Evolutionary conservation across 768 basidiomycete genomes (phyloP), one percentile per base, ranked within the genome.

Genomic region (Kwoniella sp.): DNA sequence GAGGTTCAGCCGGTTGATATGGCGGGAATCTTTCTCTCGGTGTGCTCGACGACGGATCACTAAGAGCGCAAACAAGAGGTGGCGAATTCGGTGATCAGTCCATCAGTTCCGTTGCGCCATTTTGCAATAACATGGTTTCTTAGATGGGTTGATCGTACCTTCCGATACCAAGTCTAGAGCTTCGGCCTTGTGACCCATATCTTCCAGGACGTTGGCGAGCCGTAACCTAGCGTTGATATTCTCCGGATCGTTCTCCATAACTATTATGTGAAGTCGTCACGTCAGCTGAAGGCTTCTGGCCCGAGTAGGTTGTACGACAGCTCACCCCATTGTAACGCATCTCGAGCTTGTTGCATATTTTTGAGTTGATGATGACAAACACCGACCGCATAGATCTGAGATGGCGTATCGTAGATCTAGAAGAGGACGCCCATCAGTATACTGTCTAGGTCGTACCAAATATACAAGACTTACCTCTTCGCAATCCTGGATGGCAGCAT

Each of bases 161-260:
- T 92, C 85, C 55, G 88, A 88, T 15, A 94, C 89, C 0, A 96
- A 81, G 7, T 90, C 87, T 0, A 96, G 83, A 0, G 95, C 95
- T 73, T 88, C 88, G 17, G 87, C 83, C 1, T 89, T 87, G 67
- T 92, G 86, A 48, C 89, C 87, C 68, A 88, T 80, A 12, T 90
- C 87, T 78, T 99, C 95, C 68, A 92, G 91, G 15, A 93, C 86
- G 67, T 90, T 90, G 0, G 94, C 95, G 0, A 97, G 84, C 66
- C 90, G 89, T 85, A 94, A 88, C 78, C 92, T 92, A 26, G 88
- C 88, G 27, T 93, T 90, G 70, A 87, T 86, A 68, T 91, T 85
- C 0, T 84, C 83, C 0, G 91, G 88, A 75, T 93, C 90, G 0
- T 85, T 86, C 2, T 84, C 82, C 19, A 89, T 83, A 29, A 94